Evolutionary conservation across 257 asterid species (phyloP).

Genomic region (Echium plantagineum): DNA sequence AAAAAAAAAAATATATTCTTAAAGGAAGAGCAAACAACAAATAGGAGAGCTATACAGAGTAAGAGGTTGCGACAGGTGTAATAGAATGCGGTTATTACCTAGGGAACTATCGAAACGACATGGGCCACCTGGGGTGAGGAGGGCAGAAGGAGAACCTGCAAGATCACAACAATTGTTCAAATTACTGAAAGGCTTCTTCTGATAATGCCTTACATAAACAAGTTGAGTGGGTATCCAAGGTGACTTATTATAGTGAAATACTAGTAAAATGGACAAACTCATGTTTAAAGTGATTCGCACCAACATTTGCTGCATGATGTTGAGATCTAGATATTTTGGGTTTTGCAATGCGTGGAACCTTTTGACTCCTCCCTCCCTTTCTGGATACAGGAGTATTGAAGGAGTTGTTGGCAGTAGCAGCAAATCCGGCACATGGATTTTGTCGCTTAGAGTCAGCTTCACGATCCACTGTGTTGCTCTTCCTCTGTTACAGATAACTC

Average conservation of each 20-base stretch:
- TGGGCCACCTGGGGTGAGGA: slow-evolving; percentile 75
- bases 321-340: slow-evolving; percentile 53
- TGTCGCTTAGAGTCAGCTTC: slow-evolving; percentile 37
- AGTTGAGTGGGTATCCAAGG: too few species aligned
- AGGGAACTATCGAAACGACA: slow-evolving; percentile 88
- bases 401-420: slow-evolving; percentile 14
- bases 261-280: too few species aligned
- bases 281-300: slow-evolving; percentile 26
- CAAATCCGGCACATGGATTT: slow-evolving; percentile 29
- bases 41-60: not conserved
- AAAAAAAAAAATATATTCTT: too few species aligned
- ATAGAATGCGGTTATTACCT: slow-evolving; percentile 26
- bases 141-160: slow-evolving; percentile 68
- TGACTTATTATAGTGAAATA: too few species aligned
- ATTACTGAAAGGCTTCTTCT: too few species aligned
- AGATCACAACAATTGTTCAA: not conserved
- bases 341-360: slow-evolving; percentile 61
- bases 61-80: too few species aligned
- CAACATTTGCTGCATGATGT: slow-evolving; percentile 41
- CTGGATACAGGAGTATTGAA: slow-evolving; percentile 60
- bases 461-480: slow-evolving; percentile 30
- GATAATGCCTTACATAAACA: too few species aligned
- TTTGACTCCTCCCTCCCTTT: slow-evolving; percentile 64
- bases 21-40: not conserved
- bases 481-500: slow-evolving; percentile 54